Conservation (phyloP, 1,139 yeast genomes). For the Magnusiomyces starmeri region DNA sequence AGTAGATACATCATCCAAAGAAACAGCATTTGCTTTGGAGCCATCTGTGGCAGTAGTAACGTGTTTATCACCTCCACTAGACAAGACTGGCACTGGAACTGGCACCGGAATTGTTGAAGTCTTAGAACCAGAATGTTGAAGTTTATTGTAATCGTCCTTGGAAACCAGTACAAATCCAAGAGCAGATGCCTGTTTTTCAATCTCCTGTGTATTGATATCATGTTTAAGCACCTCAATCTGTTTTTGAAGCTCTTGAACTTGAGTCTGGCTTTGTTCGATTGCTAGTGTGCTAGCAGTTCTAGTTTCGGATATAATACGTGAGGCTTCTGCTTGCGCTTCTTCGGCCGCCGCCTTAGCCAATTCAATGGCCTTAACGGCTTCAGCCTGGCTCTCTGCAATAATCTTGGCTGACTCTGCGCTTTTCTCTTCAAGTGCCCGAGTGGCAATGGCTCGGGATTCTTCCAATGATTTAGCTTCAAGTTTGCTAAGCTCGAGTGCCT, state of each 20-base stretch:
- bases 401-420: conserved; percentile 6
- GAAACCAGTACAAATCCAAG: conserved; percentile 15
- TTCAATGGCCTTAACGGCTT: conserved; percentile 6
- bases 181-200: conserved; percentile 9
- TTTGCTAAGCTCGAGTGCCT: conserved; percentile 6
- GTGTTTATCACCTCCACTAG: background rate
- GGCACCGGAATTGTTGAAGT: conserved; percentile 12
- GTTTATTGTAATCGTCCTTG: conserved; percentile 13
- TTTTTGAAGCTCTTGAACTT: conserved; percentile 7
- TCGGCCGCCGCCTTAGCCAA: conserved; percentile 12
- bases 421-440: conserved; percentile 2
- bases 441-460: conserved; percentile 2
- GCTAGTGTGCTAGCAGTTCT: conserved; percentile 6
- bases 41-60: conserved; percentile 8
- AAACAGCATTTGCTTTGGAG: conserved; percentile 1
- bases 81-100: conserved; percentile 13
- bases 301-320: conserved; percentile 5
- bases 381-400: conserved; percentile 8
- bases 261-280: conserved; percentile 1
- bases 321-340: conserved; percentile 9
- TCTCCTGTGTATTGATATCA: background rate
- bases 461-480: conserved; percentile 6
- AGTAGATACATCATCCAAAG: conserved; percentile 5
- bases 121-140: conserved; percentile 6
- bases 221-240: conserved; percentile 10